Base-by-base conservation (phyloP, 805 yeast genomes). In the Yamadazyma nakazawae region DNA sequence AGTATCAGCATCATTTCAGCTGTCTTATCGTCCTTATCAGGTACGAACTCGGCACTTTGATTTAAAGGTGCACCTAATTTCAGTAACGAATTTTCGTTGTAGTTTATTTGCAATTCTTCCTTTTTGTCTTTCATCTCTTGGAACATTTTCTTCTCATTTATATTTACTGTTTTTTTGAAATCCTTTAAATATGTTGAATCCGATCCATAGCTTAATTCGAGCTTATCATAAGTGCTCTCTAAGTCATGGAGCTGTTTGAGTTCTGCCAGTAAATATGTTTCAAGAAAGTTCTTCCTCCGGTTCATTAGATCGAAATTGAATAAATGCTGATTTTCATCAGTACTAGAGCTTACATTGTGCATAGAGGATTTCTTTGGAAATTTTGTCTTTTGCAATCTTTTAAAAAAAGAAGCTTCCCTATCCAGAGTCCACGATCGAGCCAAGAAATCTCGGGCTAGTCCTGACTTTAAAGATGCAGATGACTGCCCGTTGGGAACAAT, bases 201-300 rank as follows among this genome's bases (percentile, higher is more conserved):
- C 61, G 60, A 65, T 39, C 62, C 54, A 52, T 59, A 61, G 21
- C 52, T 51, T 31, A 50, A 44, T 24, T 64, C 50, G 5, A 62
- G 47, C 16, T 61, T 58, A 10, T 54, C 52, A 40, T 58, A 56
- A 47, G 65, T 56, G 8, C 50, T 48, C 42, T 67, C 62, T 14
- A 72, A 54, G 9, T 66, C 70, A 30, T 57, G 51, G 34, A 70
- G 55, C 48, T 70, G 75, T 42, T 64, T 64, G 31, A 63, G 37
- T 49, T 72, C 76, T 2, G 76, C 75, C 67, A 59, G 66, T 14
- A 71, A 54, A 45, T 66, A 63, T 12, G 72, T 64, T 46, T 71
- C 75, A 38, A 68, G 48, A 31, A 54, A 56, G 14, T 55, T 56
- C 42, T 62, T 64, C 21, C 64, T 50, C 34, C 64, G 47, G 7